Evolutionary conservation across 352 stramenopile species (phyloP), one percentile per base, ranked within the genome.

Genomic region (Pythium monospermum): DNA sequence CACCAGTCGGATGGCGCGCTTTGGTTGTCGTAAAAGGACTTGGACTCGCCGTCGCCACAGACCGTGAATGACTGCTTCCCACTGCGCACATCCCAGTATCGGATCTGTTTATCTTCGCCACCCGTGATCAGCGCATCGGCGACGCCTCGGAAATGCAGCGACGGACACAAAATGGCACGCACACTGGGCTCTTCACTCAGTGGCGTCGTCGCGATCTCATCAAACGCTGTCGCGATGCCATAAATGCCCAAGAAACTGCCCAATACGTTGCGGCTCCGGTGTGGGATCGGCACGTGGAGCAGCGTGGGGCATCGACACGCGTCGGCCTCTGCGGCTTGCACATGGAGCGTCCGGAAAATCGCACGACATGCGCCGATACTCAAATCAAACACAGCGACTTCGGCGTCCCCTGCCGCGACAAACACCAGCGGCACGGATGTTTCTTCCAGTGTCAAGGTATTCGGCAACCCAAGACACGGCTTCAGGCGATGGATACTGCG

Each of bases 51-150:
- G 40, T 94, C 84, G 22, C 95, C 94, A 37, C 76, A 96, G 13
- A 98, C 74, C 16, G 87, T 96, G 69, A 94, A 98, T 53, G 91
- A 98, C 58, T 96, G 85, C 32, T 94, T 95, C 22, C 92, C 80
- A 21, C 91, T 90, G 28, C 76, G 85, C 50, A 98, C 96, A 66
- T 99, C 93, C 96, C 96, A 99, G 71, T 97, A 98, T 23, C 95
- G 82, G 57, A 99, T 96, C 64, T 95, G 79, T 23, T 90, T 77
- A 64, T 98, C 94, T 57, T 94, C 94, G 6, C 95, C 96, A 39
- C 91, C 95, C 0, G 94, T 98, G 45, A 98, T 92, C 28, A 99
- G 64, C 31, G 77, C 73, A 56, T 89, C 78, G 23, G 70, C 59
- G 64, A 90, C 83, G 44, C 84, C 85, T 25, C 83, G 75, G 57